A percentile compares a stretch with the other conserved stretches of the same genome.
These are phyloP conservation scores for Stevia rebaudiana DNA, from an alignment of 140 eudicot genomes.

Conservation along the genomic window DNA sequence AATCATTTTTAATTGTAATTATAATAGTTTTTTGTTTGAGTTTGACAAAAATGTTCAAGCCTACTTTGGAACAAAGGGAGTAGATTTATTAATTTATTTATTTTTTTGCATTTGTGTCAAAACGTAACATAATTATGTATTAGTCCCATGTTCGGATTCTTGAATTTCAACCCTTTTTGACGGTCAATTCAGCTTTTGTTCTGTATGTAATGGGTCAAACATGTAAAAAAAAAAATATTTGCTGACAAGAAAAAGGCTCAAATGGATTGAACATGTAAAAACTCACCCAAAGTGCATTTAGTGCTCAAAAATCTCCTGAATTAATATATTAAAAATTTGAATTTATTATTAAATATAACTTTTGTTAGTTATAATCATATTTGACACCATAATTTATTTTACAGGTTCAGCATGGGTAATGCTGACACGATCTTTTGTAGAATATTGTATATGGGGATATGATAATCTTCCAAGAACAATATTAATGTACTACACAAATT, in stretches of 20 bases:
- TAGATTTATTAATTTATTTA: too few species aligned
- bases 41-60: background rate
- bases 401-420: slow-evolving; percentile 98
- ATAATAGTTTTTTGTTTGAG: background rate
- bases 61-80: background rate
- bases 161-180: background rate
- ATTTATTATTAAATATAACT: background rate
- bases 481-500: slow-evolving; percentile 88
- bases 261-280: background rate
- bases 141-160: background rate
- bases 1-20: background rate
- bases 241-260: background rate
- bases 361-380: background rate
- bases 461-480: slow-evolving; percentile 83
- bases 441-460: slow-evolving; percentile 96
- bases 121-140: background rate
- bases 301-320: background rate
- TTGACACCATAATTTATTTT: background rate
- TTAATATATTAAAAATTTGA: background rate
- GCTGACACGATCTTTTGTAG: slow-evolving; percentile 78
- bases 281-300: background rate
- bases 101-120: too few species aligned
- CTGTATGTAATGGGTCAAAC: background rate
- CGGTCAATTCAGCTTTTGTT: background rate
- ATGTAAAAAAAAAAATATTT: background rate